Base-by-base conservation (phyloP, 805 yeast species). In the Metschnikowia henanensis region DNA sequence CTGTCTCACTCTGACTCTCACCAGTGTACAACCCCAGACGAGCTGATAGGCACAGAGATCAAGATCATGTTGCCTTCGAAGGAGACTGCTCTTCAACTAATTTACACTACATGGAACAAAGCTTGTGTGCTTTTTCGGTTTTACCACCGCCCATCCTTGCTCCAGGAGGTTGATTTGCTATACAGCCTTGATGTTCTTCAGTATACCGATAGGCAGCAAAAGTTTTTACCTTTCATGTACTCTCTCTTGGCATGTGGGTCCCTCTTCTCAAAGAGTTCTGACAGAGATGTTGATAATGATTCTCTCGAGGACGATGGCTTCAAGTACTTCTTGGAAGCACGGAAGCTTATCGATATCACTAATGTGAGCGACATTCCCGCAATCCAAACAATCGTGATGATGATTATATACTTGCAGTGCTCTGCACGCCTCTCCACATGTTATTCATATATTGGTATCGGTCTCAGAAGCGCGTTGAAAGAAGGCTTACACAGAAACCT, bases 191-290 rank as follows among this genome's bases (percentile, higher is more conserved):
- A 85, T 55, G 92, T 95, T 0, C 73, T 76, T 13, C 77, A 78
- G 45, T 84, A 82, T 61, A 80, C 87, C 2, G 82, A 83, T 51
- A 76, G 84, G 46, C 95, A 87, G 59, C 84, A 79, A 47, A 77
- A 80, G 52, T 84, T 88, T 49, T 65, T 87, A 40, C 95, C 96
- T 0, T 72, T 90, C 47, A 81, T 89, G 32, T 89, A 89, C 64
- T 80, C 94, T 1, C 86, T 88, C n/a, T 73, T 90, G 66, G 96
- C 96, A 0, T 87, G 89, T 50, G 97, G 97, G 13, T 87, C 89
- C 3, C 68, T 89, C 29, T 87, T 90, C 54, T 75, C 79, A 29
- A 81, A 81, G 56, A 45, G 45, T 32, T 34, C 50, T 5, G 51
- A 41, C 10, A 36, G 31, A 9, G 39, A 34, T 28, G 66, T 64